Evolutionary conservation across 139 green algal species (phyloP), one percentile per base, ranked within the genome.

Genomic region (Coelastrella sp.): DNA sequence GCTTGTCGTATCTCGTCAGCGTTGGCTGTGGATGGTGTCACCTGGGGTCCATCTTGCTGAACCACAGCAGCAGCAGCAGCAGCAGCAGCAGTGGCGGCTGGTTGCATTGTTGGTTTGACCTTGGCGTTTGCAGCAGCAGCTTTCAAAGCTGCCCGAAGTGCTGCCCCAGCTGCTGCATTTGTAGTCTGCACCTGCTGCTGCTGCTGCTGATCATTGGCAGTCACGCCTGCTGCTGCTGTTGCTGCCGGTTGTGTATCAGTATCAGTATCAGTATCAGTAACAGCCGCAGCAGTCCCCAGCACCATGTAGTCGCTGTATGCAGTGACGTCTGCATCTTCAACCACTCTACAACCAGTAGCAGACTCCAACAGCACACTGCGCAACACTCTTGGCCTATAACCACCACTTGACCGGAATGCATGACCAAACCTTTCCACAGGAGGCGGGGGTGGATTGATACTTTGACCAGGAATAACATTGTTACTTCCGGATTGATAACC

Each of bases 241-340:
- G 45, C 75, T 53, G 75, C 51, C 17, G 48, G 19, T 59, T 35
- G 43, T 32, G 13, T 43, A 27, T 21, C 35, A 37, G 73, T n/a
- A n/a, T n/a, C n/a, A n/a, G n/a, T n/a, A n/a, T n/a, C 17, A 41
- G 73, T 9, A 48, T n/a, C 73, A 48, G 75, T 23, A 53, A 53
- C 35, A 50, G 73, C 73, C 30, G 50, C 25, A 40, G 17, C 30
- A 3, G 32, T 72, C 21, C 75, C 75, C 3, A 82, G 17, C 37
- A 71, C 75, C 53, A 82, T 82, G n/a, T 82, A 82, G 6, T 71
- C 71, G 34, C 75, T 53, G 38, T 71, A 82, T 23, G 23, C 5
- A 4, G 4, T 5, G 25, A 50, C 8, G 23, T 82, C 53, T 2
- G 11, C 21, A 17, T 82, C 75, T 38, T 82, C 75, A 25, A 19